phyloP scores from a whole-genome alignment of 768 basidiomycete species.

The Suillus bovinus region DNA sequence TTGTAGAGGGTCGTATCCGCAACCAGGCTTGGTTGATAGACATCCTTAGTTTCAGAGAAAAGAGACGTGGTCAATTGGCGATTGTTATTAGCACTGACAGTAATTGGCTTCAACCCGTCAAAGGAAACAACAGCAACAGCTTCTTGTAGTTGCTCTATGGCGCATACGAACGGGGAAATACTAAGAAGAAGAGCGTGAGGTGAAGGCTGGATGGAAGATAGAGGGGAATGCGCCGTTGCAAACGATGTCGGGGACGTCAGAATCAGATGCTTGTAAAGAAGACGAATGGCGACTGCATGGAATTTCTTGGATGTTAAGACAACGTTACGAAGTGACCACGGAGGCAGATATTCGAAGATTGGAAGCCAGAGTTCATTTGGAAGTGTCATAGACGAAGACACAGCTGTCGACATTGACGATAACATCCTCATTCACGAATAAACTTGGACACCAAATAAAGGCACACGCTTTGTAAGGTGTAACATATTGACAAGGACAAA shows the following conservation, averaged over 20 bases:
- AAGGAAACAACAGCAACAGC: slow-evolving; percentile 24
- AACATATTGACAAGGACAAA: not conserved
- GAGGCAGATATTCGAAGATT: slow-evolving; percentile 36
- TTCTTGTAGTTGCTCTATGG: slow-evolving; percentile 29
- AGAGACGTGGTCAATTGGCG: slow-evolving; percentile 11
- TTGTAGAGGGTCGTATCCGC: slow-evolving; percentile 25
- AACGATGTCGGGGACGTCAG: slow-evolving; percentile 34
- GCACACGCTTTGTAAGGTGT: not conserved
- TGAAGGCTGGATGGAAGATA: slow-evolving; percentile 13
- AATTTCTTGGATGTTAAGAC: slow-evolving; percentile 32
- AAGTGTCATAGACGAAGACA: slow-evolving; percentile 14
- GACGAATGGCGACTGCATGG: slow-evolving; percentile 27
- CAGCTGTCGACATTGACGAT: not conserved
- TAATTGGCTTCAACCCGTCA: slow-evolving; percentile 16
- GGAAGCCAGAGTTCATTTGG: slow-evolving; percentile 41
- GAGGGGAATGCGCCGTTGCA: not conserved
- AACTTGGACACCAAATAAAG: not conserved
- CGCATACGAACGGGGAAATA: slow-evolving; percentile 8
- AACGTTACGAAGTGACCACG: slow-evolving; percentile 32
- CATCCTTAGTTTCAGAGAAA: slow-evolving; percentile 7
- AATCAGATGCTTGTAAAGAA: slow-evolving; percentile 24
- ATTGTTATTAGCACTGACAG: not conserved
- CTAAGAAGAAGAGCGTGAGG: slow-evolving; percentile 18
- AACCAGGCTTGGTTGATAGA: slow-evolving; percentile 26
- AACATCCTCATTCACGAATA: not conserved